These are phyloP conservation scores for Ophiosphaerella korrae DNA, from an alignment of 2,329 filamentous ascomycete genomes.

Conservation along the genomic window DNA sequence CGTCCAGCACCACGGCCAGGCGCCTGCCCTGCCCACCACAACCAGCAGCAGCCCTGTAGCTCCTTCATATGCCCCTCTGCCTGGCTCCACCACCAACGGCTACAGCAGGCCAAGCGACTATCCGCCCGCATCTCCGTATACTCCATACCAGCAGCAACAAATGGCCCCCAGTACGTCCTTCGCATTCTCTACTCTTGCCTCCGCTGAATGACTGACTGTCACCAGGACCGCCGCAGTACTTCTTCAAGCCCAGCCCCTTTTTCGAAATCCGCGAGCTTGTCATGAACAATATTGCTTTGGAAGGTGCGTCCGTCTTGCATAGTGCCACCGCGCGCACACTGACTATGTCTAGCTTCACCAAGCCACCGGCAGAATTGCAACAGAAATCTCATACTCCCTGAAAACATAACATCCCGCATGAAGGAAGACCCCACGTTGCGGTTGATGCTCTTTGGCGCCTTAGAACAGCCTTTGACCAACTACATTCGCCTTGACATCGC, in stretches of 20 bases:
- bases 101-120: constrained; percentile 32
- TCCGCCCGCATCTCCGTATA: constrained; percentile 11
- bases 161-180: constrained; percentile 22
- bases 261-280: constrained; percentile 73
- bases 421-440: constrained; percentile 66
- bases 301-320: constrained; percentile 68
- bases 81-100: constrained; percentile 25
- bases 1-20: constrained; percentile 48
- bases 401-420: constrained; percentile 61
- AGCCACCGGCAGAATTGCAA: constrained; percentile 63
- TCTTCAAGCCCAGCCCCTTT: constrained; percentile 82
- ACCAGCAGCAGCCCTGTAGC: constrained; percentile 23
- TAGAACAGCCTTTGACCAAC: constrained; percentile 53
- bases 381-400: constrained; percentile 63
- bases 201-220: constrained; percentile 14
- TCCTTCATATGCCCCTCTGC: constrained; percentile 18
- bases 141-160: constrained; percentile 18
- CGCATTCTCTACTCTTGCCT: neutral
- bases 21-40: constrained; percentile 28
- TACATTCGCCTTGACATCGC: constrained; percentile 67
- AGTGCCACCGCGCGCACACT: constrained; percentile 9
- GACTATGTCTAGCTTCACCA: constrained; percentile 58
- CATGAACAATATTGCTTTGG: constrained; percentile 69
- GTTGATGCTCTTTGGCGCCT: constrained; percentile 83
- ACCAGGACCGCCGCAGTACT: constrained; percentile 50